These are phyloP conservation scores for Lepidium africanum DNA, from an alignment of 345 rosid genomes.

Conservation along the genomic window DNA sequence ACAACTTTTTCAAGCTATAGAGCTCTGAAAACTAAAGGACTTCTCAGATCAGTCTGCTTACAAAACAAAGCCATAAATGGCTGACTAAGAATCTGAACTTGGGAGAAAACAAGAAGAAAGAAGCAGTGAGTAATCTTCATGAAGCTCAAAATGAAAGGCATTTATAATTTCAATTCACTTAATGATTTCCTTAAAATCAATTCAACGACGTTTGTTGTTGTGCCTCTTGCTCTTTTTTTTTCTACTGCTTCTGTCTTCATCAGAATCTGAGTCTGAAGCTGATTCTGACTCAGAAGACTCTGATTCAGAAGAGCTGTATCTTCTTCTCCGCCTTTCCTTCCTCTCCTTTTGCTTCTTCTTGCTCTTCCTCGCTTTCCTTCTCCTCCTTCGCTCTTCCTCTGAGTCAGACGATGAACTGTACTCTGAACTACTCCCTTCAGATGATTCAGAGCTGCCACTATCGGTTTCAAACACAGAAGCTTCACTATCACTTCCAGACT, in stretches of 20 bases:
- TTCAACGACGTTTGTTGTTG: constrained; percentile 38
- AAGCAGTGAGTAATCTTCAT: constrained; percentile 5
- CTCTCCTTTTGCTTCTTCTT: constrained; percentile 50
- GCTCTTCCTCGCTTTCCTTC: constrained; percentile 66
- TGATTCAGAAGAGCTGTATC: constrained; percentile 68
- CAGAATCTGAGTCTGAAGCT: constrained; percentile 66
- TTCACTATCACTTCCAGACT: constrained; percentile 70
- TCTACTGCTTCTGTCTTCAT: constrained; percentile 54
- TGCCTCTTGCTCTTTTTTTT: constrained; percentile 60
- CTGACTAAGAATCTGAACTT: background rate
- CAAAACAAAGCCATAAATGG: constrained; percentile 4
- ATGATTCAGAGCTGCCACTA: constrained; percentile 53
- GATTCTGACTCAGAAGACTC: constrained; percentile 71
- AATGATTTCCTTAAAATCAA: background rate
- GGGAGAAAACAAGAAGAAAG: background rate
- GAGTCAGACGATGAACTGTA: constrained; percentile 66
- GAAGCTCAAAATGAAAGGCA: background rate
- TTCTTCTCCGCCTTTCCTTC: constrained; percentile 41
- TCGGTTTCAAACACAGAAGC: constrained; percentile 87
- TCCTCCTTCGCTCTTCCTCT: constrained; percentile 55
- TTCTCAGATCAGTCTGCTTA: constrained; percentile 6
- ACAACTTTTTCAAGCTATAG: background rate
- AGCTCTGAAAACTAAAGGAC: background rate
- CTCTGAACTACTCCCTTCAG: constrained; percentile 60
- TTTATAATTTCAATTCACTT: background rate